Base-by-base conservation (phyloP, 805 yeast genomes). In the Nakazawaea holstii region DNA sequence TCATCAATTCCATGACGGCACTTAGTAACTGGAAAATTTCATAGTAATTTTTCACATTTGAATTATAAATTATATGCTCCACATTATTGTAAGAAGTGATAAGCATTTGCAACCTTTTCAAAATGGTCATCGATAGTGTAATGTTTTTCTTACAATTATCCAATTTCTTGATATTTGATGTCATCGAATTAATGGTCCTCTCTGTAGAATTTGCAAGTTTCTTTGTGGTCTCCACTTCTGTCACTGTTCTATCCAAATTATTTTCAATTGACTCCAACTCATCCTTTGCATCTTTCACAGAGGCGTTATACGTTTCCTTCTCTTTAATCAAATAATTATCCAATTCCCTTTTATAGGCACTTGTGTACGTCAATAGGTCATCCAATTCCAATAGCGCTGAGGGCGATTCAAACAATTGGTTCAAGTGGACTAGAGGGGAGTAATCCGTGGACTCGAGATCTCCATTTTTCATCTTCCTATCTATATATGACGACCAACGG, bases 91-190 rank as follows among this genome's bases (percentile, higher is more conserved):
- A 82, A 2, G 95, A 91, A 17, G 79, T 81, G 6, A 87, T 74
- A 42, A 94, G 71, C 87, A 91, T 91, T 59, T 90, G 95, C 35
- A 94, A 70, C 52, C 96, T 76, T 57, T 92, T 87, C 54, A 92
- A 71, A 33, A 90, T 81, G 1, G 95, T 88, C 87, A 94, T 87
- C 9, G 94, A 80, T 27, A 80, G 72, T 1, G 89, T 91, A 42
- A 94, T 69, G 62, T 94, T 94, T 59, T 79, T 80, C 68, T 94
- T 94, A 32, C 91, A 82, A 43, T 77, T 79, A 64, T 94, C 98
- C 50, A 94, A 71, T 20, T 74, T 68, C 55, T 88, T 85, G 52
- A 94, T 90, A 35, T 83, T 84, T 4, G 78, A 72, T 0, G 97
- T 92, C 77, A 89, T 84, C 3, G 60, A 64, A 10, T 82, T 71